Conservation (phyloP, 1,284 basidiomycete species). For the Ustilago xerochloae region DNA sequence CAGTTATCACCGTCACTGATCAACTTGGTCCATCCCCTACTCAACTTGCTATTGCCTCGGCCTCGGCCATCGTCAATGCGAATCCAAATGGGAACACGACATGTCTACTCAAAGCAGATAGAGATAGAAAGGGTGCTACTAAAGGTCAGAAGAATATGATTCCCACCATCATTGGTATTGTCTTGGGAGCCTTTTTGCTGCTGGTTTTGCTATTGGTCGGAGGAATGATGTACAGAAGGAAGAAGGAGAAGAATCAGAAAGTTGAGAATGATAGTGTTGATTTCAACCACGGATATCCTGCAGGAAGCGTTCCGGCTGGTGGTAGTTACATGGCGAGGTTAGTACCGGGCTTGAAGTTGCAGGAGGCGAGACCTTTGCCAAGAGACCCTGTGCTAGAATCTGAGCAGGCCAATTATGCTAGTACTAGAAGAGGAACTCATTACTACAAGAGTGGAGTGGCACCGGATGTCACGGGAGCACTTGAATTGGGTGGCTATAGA, state of each 20-base stretch:
- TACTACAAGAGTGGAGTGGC: conserved; percentile 8
- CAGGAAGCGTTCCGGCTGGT: conserved; percentile 4
- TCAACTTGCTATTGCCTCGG: conserved; percentile 3
- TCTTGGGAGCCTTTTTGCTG: conserved; percentile 21
- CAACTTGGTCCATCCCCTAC: conserved; percentile 1
- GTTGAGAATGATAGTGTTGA: conserved; percentile 22
- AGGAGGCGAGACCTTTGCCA: conserved; percentile 24
- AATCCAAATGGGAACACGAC: conserved; percentile 23
- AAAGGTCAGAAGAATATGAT: conserved; percentile 25
- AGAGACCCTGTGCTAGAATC: conserved; percentile 18
- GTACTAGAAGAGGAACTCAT: conserved; percentile 16
- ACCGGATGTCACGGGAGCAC: too few relatives aligned
- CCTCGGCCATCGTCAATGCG: not conserved
- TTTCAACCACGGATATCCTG: conserved; percentile 9
- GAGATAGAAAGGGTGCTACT: not conserved
- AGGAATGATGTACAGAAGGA: conserved; percentile 30
- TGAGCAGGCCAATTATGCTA: conserved; percentile 27
- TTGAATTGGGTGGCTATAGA: too few relatives aligned
- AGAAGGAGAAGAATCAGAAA: conserved; percentile 22
- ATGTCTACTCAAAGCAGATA: conserved; percentile 4
- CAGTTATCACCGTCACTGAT: conserved; percentile 24
- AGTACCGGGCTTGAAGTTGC: conserved; percentile 36
- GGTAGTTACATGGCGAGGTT: conserved; percentile 37
- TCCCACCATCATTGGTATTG: conserved; percentile 31
- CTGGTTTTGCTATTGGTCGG: conserved; percentile 22